Evolutionary conservation across 2,329 filamentous ascomycete species (phyloP).

Genomic region (Lachnellula arida): DNA sequence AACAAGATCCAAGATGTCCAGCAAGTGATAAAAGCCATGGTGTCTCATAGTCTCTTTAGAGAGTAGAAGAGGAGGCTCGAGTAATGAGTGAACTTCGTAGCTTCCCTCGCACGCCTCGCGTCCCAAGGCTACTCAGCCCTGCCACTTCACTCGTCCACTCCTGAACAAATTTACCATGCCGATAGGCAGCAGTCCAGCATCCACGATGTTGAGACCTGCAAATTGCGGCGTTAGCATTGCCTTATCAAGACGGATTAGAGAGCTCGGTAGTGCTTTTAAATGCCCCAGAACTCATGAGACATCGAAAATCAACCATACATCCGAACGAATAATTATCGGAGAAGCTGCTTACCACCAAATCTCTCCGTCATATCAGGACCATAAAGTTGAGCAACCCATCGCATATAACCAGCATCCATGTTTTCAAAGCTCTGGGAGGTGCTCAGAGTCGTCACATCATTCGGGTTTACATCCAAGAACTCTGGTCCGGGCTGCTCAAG

Average conservation of each 20-base stretch:
- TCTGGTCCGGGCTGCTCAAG: conserved; percentile 28
- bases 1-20: no score
- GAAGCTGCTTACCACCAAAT: conserved; percentile 33
- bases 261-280: no score
- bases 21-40: background rate
- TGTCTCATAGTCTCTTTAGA: background rate
- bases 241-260: no score
- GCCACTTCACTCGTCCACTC: conserved; percentile 36
- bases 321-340: no score
- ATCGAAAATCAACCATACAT: no score
- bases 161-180: conserved; percentile 37
- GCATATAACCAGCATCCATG: conserved; percentile 31
- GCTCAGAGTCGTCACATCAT: conserved; percentile 7
- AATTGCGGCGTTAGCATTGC: no score
- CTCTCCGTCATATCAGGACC: conserved; percentile 35
- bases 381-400: conserved; percentile 38
- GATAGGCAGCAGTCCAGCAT: conserved; percentile 37
- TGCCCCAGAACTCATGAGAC: no score
- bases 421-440: conserved; percentile 1
- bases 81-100: no score
- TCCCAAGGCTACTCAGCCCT: conserved; percentile 26
- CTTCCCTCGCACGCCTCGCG: background rate
- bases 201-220: conserved; percentile 33
- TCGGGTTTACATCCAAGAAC: conserved; percentile 21
- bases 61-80: no score